These are phyloP conservation scores for Verticillium klebahnii DNA, from an alignment of 2,329 filamentous ascomycete genomes.

Conservation along the genomic window DNA sequence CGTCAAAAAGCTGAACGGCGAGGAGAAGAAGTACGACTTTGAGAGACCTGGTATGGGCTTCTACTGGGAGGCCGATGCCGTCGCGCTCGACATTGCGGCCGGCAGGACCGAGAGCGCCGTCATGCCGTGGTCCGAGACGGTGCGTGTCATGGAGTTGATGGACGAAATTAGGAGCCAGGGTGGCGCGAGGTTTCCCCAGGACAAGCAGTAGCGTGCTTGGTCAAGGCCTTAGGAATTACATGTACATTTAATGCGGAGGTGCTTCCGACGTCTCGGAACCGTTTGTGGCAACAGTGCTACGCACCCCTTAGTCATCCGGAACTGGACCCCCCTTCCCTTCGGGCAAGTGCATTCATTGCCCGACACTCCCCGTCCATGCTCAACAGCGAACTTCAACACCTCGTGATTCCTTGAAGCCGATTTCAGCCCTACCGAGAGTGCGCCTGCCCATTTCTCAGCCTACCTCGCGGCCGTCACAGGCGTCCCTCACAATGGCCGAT, in stretches of 20 bases:
- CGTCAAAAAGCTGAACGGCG: conserved; percentile 22
- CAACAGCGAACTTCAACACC: background rate
- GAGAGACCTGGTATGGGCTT: conserved; percentile 31
- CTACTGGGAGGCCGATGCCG: conserved; percentile 40
- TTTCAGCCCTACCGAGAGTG: background rate
- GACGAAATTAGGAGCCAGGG: conserved; percentile 37
- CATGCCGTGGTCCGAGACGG: conserved; percentile 41
- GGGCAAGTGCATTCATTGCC: background rate
- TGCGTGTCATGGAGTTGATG: conserved; percentile 40
- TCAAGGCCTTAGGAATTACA: background rate
- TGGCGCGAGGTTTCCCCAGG: conserved; percentile 22
- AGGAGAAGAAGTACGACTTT: conserved; percentile 29
- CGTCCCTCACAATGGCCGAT: background rate
- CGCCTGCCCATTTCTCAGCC: background rate
- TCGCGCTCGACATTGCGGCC: conserved; percentile 32
- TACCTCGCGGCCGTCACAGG: background rate
- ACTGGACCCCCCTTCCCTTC: background rate
- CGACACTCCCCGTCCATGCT: background rate
- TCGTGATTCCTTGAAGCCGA: background rate
- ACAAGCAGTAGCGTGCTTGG: conserved; percentile 6
- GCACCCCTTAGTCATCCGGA: background rate
- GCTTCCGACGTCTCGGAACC: background rate
- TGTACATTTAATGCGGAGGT: background rate
- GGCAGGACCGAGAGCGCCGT: conserved; percentile 30
- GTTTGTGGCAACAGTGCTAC: no score